These are phyloP conservation scores for Flaveria ramosissima DNA, from an alignment of 129 eudicot species.

Conservation along the genomic window DNA sequence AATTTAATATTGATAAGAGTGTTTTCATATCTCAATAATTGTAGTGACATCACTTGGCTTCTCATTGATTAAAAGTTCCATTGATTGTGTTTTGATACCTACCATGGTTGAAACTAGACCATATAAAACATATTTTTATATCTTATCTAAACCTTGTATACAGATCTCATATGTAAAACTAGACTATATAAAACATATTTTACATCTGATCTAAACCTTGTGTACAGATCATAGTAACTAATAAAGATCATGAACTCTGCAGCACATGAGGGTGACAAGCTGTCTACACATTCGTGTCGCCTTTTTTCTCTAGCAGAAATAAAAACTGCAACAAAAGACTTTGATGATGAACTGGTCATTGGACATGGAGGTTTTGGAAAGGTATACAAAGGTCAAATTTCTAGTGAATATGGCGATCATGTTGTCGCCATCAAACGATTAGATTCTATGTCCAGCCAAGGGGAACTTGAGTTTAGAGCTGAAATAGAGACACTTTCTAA, in stretches of 20 bases:
- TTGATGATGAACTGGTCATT: conserved; percentile 24
- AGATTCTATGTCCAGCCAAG: conserved; percentile 19
- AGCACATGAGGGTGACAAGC: neutral
- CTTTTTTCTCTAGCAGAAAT: conserved; percentile 6
- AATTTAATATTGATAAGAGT: no score
- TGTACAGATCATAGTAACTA: neutral
- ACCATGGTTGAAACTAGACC: no score
- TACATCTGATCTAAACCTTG: no score
- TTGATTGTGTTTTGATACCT: no score
- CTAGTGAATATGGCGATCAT: neutral
- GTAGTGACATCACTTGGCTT: no score
- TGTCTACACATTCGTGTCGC: conserved; percentile 1
- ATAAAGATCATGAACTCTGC: neutral
- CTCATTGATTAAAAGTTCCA: no score
- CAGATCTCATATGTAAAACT: no score
- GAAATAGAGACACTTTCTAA: conserved; percentile 42
- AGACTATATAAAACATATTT: no score
- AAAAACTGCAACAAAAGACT: conserved; percentile 7
- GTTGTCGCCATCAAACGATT: conserved; percentile 10
- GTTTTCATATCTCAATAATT: no score
- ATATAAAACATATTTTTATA: no score
- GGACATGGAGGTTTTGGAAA: conserved; percentile 48
- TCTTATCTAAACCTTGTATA: neutral
- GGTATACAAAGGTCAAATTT: conserved; percentile 35
- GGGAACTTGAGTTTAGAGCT: conserved; percentile 22